Base-by-base conservation (phyloP, 78 protist genomes). In the Dictyostelium purpureum region DNA sequence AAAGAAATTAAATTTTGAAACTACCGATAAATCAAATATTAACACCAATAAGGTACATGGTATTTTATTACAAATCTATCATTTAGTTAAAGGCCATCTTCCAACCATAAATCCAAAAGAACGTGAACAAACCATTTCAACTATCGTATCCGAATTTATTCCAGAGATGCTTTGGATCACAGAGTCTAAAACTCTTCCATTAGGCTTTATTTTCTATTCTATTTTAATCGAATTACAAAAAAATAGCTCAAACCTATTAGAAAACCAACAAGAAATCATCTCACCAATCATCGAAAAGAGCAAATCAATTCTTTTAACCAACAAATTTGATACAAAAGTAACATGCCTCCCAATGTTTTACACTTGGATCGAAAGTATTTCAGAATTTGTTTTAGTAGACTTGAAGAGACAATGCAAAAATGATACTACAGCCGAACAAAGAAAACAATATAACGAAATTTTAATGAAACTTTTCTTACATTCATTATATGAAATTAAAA, bases 11-110 rank as follows among this genome's bases (percentile, higher is more conserved):
- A 43, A 43, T 35, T 2, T 35, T 35, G 73, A 37, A 37, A 65
- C n/a, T 16, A 0, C 16, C 16, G 24, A 9, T 42, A 1, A 67
- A 67, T 4, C 1, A 6, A 54, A 61, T 26, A 6, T 12, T 19
- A 71, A 90, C 18, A 42, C 18, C 21, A 90, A 90, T 54, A 43
- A 49, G 21, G 71, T 54, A 16, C 94, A 90, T 26, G 94, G 94
- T 66, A 47, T 61, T 26, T 21, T 90, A 11, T 26, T 76, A 12
- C 94, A 90, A 45, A 90, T 90, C 42, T 71, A 76, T 10, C 89
- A 90, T 31, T 40, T 90, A 19, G 2, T 90, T 14, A 63, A 78
- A 54, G 78, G 65, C 10, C 94, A 90, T 40, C 21, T 90, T 38
- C 82, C 94, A 70, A 85, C 65, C 0, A 47, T 73, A 1, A 37